Conservation (phyloP, 257 asterid species). For the Fraxinus cuspidata region DNA sequence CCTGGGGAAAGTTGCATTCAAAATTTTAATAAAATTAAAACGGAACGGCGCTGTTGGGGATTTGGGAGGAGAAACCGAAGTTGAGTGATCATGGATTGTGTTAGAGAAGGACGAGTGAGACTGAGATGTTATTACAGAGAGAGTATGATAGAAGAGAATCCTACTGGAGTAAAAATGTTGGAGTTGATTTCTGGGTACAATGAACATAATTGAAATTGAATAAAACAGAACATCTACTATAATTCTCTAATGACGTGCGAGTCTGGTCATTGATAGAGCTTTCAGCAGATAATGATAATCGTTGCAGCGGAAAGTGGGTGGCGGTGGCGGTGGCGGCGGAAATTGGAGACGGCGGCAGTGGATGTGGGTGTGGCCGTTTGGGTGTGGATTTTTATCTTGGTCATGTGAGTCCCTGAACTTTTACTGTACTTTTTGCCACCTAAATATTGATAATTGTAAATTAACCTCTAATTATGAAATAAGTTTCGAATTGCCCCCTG, state of each 20-base stretch:
- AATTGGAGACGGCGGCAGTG: neutral
- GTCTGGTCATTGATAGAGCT: neutral
- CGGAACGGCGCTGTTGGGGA: slow-evolving; percentile 17
- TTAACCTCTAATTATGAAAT: neutral
- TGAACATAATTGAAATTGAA: slow-evolving; percentile 36
- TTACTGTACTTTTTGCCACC: neutral
- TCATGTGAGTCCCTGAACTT: neutral
- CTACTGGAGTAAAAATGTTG: slow-evolving; percentile 23
- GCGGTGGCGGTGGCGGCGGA: neutral
- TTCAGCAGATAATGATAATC: neutral
- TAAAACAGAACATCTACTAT: neutral
- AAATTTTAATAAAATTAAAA: slow-evolving; percentile 8
- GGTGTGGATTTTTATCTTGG: neutral
- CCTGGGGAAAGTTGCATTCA: slow-evolving; percentile 13
- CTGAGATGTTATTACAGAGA: slow-evolving; percentile 17
- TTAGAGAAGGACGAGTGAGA: slow-evolving; percentile 17
- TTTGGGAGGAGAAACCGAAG: slow-evolving; percentile 25
- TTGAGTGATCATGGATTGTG: slow-evolving; percentile 18
- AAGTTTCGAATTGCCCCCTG: neutral
- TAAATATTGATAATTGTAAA: neutral
- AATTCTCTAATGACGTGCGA: neutral
- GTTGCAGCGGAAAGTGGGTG: neutral
- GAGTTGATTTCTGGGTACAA: slow-evolving; percentile 31
- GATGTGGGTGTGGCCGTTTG: neutral
- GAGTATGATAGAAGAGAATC: slow-evolving; percentile 7